phyloP scores from a whole-genome alignment of 306 rosid genomes.

The Castanea crenata region DNA sequence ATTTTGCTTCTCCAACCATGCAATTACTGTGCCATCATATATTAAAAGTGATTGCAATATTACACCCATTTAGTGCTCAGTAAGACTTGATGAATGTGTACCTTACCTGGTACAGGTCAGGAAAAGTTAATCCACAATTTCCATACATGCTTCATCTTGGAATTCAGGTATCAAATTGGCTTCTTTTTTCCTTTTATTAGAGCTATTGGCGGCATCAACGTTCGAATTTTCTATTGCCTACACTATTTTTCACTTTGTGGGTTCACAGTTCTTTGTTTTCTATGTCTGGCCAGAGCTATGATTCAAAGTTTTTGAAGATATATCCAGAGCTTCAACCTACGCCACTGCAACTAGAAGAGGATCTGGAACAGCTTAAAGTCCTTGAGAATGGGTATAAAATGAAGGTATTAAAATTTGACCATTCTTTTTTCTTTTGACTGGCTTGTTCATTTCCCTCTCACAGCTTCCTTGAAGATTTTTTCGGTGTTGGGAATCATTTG shows the following conservation, averaged over 20 bases:
- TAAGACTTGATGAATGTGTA: constrained; percentile 19
- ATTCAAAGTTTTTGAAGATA: constrained; percentile 67
- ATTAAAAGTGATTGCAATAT: constrained; percentile 12
- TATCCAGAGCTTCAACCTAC: constrained; percentile 79
- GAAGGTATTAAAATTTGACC: constrained; percentile 56
- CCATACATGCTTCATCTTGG: constrained; percentile 70
- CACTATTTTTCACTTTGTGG: constrained; percentile 7
- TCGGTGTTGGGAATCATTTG: background rate
- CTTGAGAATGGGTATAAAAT: constrained; percentile 96
- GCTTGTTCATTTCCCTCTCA: background rate
- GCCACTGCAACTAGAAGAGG: constrained; percentile 92
- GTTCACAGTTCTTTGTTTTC: constrained; percentile 13
- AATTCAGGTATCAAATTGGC: constrained; percentile 54
- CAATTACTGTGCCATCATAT: no score
- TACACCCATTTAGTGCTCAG: constrained; percentile 4
- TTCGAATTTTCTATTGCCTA: background rate
- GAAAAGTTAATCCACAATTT: constrained; percentile 69
- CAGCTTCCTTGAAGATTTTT: background rate
- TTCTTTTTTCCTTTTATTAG: background rate
- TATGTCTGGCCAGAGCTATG: constrained; percentile 69
- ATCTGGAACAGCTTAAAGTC: constrained; percentile 96
- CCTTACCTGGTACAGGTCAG: constrained; percentile 52
- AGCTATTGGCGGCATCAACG: background rate
- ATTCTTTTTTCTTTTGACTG: background rate
- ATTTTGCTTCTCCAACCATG: no score